phyloP scores from a whole-genome alignment of 140 eudicot genomes.

The Anethum foeniculum region DNA sequence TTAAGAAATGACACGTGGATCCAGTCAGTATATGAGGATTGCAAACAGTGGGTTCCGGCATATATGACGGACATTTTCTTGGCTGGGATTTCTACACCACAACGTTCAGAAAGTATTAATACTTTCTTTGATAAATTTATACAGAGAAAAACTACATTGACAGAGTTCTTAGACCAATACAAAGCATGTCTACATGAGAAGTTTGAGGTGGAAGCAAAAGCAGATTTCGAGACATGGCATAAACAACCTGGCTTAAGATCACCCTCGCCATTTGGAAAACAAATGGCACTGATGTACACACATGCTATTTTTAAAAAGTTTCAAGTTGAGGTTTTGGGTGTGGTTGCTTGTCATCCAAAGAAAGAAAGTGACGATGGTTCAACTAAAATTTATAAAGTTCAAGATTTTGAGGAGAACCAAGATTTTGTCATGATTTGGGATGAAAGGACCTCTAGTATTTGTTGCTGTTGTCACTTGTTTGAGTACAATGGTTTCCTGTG shows the following conservation, averaged over 20 bases:
- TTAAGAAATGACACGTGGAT: slow-evolving; percentile 23
- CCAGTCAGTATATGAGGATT: slow-evolving; percentile 25
- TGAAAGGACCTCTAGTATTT: slow-evolving; percentile 21
- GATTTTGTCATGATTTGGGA: slow-evolving; percentile 19
- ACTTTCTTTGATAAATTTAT: slow-evolving; percentile 27
- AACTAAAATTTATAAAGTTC: slow-evolving; percentile 18
- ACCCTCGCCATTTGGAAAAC: slow-evolving; percentile 36
- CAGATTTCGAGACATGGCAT: slow-evolving; percentile 32
- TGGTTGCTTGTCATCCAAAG: slow-evolving; percentile 35
- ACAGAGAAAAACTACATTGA: slow-evolving; percentile 20
- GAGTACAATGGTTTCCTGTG: slow-evolving; percentile 36
- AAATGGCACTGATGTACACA: slow-evolving; percentile 26
- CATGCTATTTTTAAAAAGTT: slow-evolving; percentile 32
- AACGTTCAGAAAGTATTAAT: slow-evolving; percentile 21
- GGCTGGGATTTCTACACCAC: slow-evolving; percentile 26
- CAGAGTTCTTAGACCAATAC: slow-evolving; percentile 27
- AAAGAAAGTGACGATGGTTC: slow-evolving; percentile 19
- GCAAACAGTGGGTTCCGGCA: slow-evolving; percentile 24
- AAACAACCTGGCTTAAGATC: slow-evolving; percentile 28
- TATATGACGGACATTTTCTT: slow-evolving; percentile 24
- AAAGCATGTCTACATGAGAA: slow-evolving; percentile 21
- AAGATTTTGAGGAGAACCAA: slow-evolving; percentile 33
- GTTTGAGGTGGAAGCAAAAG: slow-evolving; percentile 36
- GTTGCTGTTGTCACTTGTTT: slow-evolving; percentile 28
- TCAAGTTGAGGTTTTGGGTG: slow-evolving; percentile 39